Conservation (phyloP, 176 grass and related monocot genomes). For the Oryza coarctata region DNA sequence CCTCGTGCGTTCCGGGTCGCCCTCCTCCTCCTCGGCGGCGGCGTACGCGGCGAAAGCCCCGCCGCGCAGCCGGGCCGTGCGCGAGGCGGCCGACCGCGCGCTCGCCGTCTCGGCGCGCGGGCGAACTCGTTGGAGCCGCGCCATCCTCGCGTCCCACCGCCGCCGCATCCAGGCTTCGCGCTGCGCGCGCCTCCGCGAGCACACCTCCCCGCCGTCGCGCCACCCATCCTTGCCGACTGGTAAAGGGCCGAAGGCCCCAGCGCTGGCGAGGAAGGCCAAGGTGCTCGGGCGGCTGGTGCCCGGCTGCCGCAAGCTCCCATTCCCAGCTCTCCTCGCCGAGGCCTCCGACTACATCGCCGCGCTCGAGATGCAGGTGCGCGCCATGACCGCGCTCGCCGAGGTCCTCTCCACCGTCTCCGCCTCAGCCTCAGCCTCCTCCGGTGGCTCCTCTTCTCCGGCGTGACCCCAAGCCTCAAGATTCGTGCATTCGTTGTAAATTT, state of each 20-base stretch:
- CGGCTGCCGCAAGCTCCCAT: constrained; percentile 72
- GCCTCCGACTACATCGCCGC: constrained; percentile 81
- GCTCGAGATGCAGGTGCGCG: constrained; percentile 94
- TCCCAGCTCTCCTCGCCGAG: constrained; percentile 67
- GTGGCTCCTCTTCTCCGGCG: constrained; percentile 17
- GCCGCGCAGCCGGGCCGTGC: constrained; percentile 52
- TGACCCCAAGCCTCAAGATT: constrained; percentile 38
- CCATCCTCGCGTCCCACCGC: constrained; percentile 58
- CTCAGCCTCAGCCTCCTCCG: neutral
- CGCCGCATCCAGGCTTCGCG: constrained; percentile 40
- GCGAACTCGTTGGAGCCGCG: constrained; percentile 77
- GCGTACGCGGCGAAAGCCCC: too few species aligned
- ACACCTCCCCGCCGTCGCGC: neutral
- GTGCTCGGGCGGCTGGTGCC: constrained; percentile 77
- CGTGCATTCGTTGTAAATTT: constrained; percentile 62
- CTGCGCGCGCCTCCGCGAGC: constrained; percentile 36
- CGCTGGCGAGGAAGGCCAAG: constrained; percentile 58
- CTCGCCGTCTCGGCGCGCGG: constrained; percentile 72
- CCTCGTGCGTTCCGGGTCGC: constrained; percentile 41
- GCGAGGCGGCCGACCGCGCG: constrained; percentile 77
- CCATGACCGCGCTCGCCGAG: constrained; percentile 75
- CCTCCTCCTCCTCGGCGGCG: neutral
- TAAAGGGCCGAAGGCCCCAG: neutral
- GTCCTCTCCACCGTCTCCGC: constrained; percentile 52
- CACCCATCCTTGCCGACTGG: neutral